Evolutionary conservation across 2,329 filamentous ascomycete species (phyloP).

Genomic region (Cladosporium sp.): DNA sequence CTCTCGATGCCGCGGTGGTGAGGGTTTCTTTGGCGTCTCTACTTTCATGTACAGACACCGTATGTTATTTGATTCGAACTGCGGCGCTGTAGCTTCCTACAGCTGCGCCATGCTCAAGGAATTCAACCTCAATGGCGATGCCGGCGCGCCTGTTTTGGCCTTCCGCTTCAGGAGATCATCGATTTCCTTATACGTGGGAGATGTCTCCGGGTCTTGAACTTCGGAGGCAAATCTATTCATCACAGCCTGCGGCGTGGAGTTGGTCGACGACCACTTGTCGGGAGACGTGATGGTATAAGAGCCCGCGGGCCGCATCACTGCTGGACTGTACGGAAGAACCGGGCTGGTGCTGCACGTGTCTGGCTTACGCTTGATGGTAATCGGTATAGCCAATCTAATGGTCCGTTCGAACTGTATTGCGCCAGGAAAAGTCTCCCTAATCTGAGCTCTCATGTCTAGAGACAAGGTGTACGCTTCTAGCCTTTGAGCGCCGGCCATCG

Average conservation of each 20-base stretch:
- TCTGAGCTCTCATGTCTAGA: constrained; percentile 18
- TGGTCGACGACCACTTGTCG: neutral
- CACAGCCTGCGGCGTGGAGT: neutral
- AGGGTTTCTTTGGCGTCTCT: too few relatives aligned
- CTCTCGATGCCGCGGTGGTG: too few relatives aligned
- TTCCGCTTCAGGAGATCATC: constrained; percentile 7
- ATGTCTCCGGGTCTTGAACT: neutral
- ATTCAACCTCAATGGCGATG: constrained; percentile 5
- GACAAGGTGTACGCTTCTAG: constrained; percentile 23
- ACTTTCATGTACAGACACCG: neutral
- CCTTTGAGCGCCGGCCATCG: constrained; percentile 16
- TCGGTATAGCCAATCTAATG: constrained; percentile 20
- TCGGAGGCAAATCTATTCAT: neutral
- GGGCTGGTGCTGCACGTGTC: constrained; percentile 16
- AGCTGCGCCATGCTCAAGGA: constrained; percentile 10
- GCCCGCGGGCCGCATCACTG: neutral
- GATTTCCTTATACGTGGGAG: constrained; percentile 3
- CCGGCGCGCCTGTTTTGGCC: neutral
- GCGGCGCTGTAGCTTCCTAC: constrained; percentile 7
- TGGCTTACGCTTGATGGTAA: constrained; percentile 22
- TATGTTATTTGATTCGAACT: neutral
- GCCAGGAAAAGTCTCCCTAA: constrained; percentile 18
- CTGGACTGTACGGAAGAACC: neutral
- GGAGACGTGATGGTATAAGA: neutral
- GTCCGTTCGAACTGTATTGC: constrained; percentile 19